Conservation (phyloP, 352 stramenopile genomes). For the Pythium sp. region DNA sequence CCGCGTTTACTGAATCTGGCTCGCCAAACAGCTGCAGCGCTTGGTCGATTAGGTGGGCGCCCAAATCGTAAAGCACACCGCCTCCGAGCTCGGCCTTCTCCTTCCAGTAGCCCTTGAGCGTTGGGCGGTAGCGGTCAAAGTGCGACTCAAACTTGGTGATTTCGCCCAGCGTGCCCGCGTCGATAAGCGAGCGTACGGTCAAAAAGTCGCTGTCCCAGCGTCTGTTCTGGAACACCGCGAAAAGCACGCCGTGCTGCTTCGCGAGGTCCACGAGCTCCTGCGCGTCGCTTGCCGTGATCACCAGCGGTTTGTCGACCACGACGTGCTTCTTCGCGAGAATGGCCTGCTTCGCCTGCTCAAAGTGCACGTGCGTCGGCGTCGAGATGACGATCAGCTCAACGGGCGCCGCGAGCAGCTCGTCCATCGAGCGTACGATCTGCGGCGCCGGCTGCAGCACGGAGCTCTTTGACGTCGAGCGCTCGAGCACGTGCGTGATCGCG, state of each 20-base stretch:
- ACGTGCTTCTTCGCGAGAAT: constrained; percentile 74
- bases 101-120: constrained; percentile 80
- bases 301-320: constrained; percentile 75
- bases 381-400: constrained; percentile 74
- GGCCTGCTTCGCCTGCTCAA: constrained; percentile 66
- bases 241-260: constrained; percentile 50
- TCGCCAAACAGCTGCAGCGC: constrained; percentile 61
- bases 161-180: constrained; percentile 44
- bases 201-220: constrained; percentile 78
- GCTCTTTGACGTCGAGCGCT: constrained; percentile 70
- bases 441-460: constrained; percentile 36
- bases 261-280: constrained; percentile 47
- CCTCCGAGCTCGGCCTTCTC: constrained; percentile 53
- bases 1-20: constrained; percentile 40
- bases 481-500: constrained; percentile 72
- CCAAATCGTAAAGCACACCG: constrained; percentile 71
- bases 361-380: constrained; percentile 71
- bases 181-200: constrained; percentile 48
- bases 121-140: constrained; percentile 65
- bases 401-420: constrained; percentile 53
- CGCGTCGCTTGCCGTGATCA: constrained; percentile 49
- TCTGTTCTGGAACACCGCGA: constrained; percentile 78
- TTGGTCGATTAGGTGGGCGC: constrained; percentile 66
- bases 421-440: constrained; percentile 69
- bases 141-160: constrained; percentile 58